phyloP scores from a whole-genome alignment of 805 yeast species.

The Tetrapisispora phaffii region DNA sequence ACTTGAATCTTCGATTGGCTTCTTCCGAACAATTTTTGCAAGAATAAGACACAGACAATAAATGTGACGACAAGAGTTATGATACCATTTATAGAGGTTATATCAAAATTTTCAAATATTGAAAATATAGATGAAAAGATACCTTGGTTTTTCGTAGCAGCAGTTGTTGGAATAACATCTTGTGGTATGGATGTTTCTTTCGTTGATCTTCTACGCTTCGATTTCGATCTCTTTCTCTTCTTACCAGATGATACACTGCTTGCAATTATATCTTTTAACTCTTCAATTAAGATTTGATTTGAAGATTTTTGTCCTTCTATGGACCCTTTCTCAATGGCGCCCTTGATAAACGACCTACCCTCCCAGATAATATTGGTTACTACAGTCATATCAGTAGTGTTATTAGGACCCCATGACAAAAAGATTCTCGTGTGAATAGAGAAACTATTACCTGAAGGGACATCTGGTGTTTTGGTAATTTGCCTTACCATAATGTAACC shows the following conservation, averaged over 20 bases:
- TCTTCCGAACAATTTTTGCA: conserved; percentile 6
- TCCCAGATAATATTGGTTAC: conserved; percentile 59
- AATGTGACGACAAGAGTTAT: conserved; percentile 4
- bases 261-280: conserved; percentile 27
- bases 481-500: conserved; percentile 38
- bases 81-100: conserved; percentile 15
- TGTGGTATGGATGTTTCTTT: not conserved
- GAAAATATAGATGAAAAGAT: conserved; percentile 3
- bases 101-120: conserved; percentile 10
- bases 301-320: conserved; percentile 65
- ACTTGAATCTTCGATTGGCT: conserved; percentile 9
- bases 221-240: conserved; percentile 2
- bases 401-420: conserved; percentile 54
- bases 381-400: conserved; percentile 43
- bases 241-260: conserved; percentile 11
- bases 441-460: conserved; percentile 65
- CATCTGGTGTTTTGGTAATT: conserved; percentile 57
- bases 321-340: conserved; percentile 67
- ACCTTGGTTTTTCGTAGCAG: not conserved
- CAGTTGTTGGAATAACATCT: not conserved
- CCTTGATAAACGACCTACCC: conserved; percentile 66
- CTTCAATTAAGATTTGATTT: conserved; percentile 36
- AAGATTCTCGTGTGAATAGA: conserved; percentile 49
- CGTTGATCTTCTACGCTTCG: not conserved
- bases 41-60: conserved; percentile 6